Conservation (phyloP, 1,139 yeast species). For the Blastobotrys indianensis region DNA sequence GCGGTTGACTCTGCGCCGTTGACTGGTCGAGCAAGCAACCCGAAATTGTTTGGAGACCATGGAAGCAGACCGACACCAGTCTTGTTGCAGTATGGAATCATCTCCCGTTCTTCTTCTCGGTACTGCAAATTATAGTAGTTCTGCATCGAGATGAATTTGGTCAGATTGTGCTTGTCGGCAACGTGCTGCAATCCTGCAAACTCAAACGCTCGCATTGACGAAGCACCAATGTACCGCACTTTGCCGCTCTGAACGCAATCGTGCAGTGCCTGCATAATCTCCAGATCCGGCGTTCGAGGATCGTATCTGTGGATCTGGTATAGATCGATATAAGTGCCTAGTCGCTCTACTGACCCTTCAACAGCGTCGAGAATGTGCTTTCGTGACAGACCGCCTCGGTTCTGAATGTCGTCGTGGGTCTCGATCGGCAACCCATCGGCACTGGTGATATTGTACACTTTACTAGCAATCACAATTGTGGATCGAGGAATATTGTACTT, state of each 20-base stretch:
- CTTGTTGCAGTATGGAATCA: slow-evolving; percentile 48
- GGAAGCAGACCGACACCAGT: slow-evolving; percentile 46
- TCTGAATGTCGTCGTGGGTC: slow-evolving; percentile 14
- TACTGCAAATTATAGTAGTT: slow-evolving; percentile 48
- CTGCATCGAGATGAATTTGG: slow-evolving; percentile 55
- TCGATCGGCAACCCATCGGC: too few species aligned
- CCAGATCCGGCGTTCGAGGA: slow-evolving; percentile 38
- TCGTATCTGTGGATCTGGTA: slow-evolving; percentile 67
- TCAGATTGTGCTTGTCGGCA: slow-evolving; percentile 49
- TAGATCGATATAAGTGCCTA: slow-evolving; percentile 68
- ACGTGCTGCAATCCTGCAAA: slow-evolving; percentile 46
- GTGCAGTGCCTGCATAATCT: slow-evolving; percentile 49
- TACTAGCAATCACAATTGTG: slow-evolving; percentile 33
- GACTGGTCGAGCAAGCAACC: slow-evolving; percentile 41
- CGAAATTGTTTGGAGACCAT: slow-evolving; percentile 48
- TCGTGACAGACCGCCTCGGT: slow-evolving; percentile 40
- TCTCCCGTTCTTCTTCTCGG: slow-evolving; percentile 56
- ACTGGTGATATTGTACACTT: slow-evolving; percentile 16
- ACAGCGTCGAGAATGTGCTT: slow-evolving; percentile 49
- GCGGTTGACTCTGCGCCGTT: neutral
- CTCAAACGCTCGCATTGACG: slow-evolving; percentile 41
- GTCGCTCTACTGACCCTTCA: slow-evolving; percentile 46
- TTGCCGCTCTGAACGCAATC: slow-evolving; percentile 45
- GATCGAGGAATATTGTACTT: slow-evolving; percentile 37
- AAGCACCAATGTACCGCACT: slow-evolving; percentile 52